These are phyloP conservation scores for Agaricus subrufescens DNA, from an alignment of 768 basidiomycete species.

Conservation along the genomic window DNA sequence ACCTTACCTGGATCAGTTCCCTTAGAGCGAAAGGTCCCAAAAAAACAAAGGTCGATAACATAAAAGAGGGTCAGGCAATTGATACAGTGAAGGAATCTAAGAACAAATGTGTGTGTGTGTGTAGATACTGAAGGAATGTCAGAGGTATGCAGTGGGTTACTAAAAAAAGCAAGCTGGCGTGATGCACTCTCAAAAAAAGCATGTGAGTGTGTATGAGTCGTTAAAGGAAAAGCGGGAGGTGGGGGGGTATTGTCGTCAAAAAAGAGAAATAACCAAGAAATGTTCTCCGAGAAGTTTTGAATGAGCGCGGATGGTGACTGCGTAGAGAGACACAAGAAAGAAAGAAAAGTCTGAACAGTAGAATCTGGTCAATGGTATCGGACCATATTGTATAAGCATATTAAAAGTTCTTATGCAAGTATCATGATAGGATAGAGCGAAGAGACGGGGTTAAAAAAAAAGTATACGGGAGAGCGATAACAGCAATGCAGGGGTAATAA, in stretches of 20 bases:
- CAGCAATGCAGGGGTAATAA: slow-evolving; percentile 12
- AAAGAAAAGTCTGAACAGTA: slow-evolving; percentile 1
- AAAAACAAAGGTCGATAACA: slow-evolving; percentile 5
- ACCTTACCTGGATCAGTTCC: slow-evolving; percentile 1
- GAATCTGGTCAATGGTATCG: not conserved
- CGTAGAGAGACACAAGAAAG: not conserved
- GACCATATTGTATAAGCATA: not conserved
- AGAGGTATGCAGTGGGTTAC: not conserved
- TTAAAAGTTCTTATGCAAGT: slow-evolving; percentile 12
- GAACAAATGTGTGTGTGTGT: slow-evolving; percentile 2
- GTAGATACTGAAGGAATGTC: slow-evolving; percentile 6
- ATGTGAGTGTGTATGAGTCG: not conserved
- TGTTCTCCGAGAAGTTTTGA: not conserved
- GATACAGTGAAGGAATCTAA: slow-evolving; percentile 12
- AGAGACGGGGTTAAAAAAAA: slow-evolving; percentile 14
- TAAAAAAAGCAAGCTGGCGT: not conserved
- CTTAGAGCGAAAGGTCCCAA: not conserved
- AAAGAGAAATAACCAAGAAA: not conserved
- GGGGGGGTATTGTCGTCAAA: not conserved
- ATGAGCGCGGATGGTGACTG: slow-evolving; percentile 1
- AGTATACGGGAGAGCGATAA: slow-evolving; percentile 18
- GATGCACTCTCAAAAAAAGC: not conserved
- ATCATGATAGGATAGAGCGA: slow-evolving; percentile 11
- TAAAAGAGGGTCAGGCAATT: slow-evolving; percentile 7
- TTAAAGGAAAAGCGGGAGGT: not conserved